Conservation (phyloP, 768 basidiomycete species). For the Naganishia friedmannii region DNA sequence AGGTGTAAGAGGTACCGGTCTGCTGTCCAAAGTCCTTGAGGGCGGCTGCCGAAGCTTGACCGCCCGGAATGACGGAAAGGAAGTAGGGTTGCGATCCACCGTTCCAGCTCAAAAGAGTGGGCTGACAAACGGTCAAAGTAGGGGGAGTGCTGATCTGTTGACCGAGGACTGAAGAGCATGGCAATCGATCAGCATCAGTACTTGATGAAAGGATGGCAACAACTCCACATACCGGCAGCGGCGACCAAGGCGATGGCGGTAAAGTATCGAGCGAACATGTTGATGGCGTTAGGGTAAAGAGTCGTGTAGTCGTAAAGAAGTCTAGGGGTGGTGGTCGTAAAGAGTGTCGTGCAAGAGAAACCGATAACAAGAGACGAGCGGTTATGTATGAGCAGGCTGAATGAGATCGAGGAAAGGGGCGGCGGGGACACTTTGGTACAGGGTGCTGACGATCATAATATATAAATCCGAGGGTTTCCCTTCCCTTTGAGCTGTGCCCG, state of each 20-base stretch:
- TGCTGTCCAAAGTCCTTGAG: conserved; percentile 56
- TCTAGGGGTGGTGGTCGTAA: conserved; percentile 13
- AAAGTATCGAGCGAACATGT: conserved; percentile 26
- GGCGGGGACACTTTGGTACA: background rate
- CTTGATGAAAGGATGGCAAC: background rate
- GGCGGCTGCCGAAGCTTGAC: conserved; percentile 55
- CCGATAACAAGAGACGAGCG: background rate
- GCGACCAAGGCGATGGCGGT: conserved; percentile 26
- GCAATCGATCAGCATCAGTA: background rate
- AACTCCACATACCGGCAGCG: conserved; percentile 15
- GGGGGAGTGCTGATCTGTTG: conserved; percentile 50
- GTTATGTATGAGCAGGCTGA: background rate
- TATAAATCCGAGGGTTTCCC: background rate
- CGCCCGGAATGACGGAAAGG: conserved; percentile 58
- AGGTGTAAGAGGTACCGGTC: conserved; percentile 56
- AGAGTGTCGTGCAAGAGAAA: conserved; percentile 14
- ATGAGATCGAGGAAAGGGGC: background rate
- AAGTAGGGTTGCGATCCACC: conserved; percentile 46
- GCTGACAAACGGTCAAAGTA: conserved; percentile 38
- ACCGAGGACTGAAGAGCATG: conserved; percentile 36
- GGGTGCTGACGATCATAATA: conserved; percentile 13
- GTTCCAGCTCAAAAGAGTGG: conserved; percentile 39
- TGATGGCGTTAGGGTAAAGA: background rate
- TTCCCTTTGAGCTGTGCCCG: background rate
- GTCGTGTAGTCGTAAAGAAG: conserved; percentile 13